Evolutionary conservation across 495 filamentous ascomycete species (phyloP).

Genomic region (Penicillium macrosclerotiorum): DNA sequence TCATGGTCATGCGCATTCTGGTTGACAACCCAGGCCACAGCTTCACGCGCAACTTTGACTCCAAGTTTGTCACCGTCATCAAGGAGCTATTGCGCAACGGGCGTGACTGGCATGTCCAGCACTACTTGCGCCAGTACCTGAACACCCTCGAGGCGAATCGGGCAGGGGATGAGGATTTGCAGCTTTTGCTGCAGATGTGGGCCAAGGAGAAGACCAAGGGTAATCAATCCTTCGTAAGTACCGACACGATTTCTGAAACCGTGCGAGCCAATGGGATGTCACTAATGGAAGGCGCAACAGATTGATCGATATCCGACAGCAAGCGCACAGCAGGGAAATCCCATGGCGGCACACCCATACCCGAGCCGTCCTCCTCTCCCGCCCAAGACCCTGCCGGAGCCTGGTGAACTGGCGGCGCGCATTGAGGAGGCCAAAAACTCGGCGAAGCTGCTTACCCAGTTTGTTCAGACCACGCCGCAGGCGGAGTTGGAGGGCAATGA

Average conservation of each 20-base stretch:
- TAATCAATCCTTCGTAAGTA: conserved; percentile 12
- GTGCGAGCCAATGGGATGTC: background rate
- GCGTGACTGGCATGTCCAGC: conserved; percentile 71
- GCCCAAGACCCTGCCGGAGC: conserved; percentile 59
- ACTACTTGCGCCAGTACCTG: conserved; percentile 83
- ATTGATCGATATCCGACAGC: conserved; percentile 3
- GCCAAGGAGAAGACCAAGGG: conserved; percentile 68
- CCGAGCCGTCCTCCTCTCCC: conserved; percentile 34
- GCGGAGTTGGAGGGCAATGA: conserved; percentile 76
- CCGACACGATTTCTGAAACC: background rate
- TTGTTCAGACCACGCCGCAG: conserved; percentile 77
- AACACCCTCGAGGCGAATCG: conserved; percentile 69
- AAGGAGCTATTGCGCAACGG: conserved; percentile 74
- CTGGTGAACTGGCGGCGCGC: conserved; percentile 76
- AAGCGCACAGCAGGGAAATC: background rate
- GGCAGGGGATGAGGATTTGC: conserved; percentile 68
- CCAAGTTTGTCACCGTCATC: conserved; percentile 70
- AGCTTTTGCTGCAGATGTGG: conserved; percentile 76
- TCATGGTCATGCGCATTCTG: conserved; percentile 94
- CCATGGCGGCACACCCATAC: conserved; percentile 7
- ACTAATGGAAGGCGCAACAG: conserved; percentile 1
- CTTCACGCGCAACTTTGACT: conserved; percentile 84
- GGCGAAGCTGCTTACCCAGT: conserved; percentile 85
- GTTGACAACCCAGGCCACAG: conserved; percentile 85
- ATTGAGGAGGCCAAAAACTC: conserved; percentile 88